These are phyloP conservation scores for Alternaria sp. DNA, from an alignment of 2,329 filamentous ascomycete species.

Conservation along the genomic window DNA sequence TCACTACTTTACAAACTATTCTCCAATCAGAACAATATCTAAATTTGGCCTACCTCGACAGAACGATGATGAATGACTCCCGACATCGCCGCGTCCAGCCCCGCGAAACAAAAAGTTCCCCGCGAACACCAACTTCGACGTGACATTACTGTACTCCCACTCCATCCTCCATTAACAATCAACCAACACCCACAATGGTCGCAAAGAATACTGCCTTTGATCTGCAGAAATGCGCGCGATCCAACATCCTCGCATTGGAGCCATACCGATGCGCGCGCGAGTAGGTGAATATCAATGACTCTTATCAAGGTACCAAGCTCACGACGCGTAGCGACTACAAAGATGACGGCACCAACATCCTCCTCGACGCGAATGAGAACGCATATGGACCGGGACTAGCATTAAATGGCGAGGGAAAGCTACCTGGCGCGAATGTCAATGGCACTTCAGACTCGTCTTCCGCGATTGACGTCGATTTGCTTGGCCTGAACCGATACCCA, in stretches of 20 bases:
- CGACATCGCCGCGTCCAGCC: slow-evolving; percentile 29
- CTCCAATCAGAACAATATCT: neutral
- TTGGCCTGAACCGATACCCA: slow-evolving; percentile 90
- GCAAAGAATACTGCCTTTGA: slow-evolving; percentile 53
- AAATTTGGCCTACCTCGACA: neutral
- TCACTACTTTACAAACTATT: neutral
- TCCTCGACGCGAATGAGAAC: slow-evolving; percentile 98
- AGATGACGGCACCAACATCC: slow-evolving; percentile 93
- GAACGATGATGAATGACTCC: slow-evolving; percentile 19
- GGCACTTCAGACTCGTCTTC: slow-evolving; percentile 49
- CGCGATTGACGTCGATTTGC: slow-evolving; percentile 74
- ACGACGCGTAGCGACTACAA: slow-evolving; percentile 83
- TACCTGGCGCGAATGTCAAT: slow-evolving; percentile 55
- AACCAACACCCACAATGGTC: slow-evolving; percentile 30
- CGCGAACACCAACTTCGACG: slow-evolving; percentile 19
- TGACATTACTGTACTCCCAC: neutral
- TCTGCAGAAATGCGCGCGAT: slow-evolving; percentile 60
- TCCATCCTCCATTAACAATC: neutral
- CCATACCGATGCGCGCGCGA: slow-evolving; percentile 65
- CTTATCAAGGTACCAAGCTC: slow-evolving; percentile 15
- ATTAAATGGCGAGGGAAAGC: slow-evolving; percentile 58
- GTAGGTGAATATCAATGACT: slow-evolving; percentile 50
- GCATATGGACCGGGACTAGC: slow-evolving; percentile 86
- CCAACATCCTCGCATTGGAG: slow-evolving; percentile 63
- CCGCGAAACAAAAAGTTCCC: slow-evolving; percentile 43